These are phyloP conservation scores for Xylariaceae sp. DNA, from an alignment of 2,329 filamentous ascomycete genomes.

Conservation along the genomic window DNA sequence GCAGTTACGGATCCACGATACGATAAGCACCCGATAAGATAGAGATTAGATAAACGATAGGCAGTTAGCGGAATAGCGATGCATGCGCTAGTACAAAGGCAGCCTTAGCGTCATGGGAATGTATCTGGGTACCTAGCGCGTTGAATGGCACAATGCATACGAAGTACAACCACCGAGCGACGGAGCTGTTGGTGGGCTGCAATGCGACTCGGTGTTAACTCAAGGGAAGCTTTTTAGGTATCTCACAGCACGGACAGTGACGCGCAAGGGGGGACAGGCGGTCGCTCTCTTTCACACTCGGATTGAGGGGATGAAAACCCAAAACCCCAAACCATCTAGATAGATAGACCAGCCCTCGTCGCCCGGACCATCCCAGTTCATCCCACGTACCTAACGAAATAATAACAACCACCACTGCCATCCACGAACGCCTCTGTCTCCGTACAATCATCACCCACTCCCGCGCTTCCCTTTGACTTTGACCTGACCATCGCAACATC, in stretches of 20 bases:
- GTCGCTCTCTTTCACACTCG: not conserved
- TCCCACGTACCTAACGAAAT: not conserved
- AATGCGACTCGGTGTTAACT: not conserved
- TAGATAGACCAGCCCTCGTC: not conserved
- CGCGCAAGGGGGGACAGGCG: not conserved
- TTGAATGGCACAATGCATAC: too few species aligned
- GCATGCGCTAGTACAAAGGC: not conserved
- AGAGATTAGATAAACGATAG: not conserved
- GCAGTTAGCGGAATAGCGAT: not conserved
- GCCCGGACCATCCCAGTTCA: not conserved
- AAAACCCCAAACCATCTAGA: not conserved
- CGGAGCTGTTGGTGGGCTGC: constrained; percentile 6
- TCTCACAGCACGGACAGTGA: constrained; percentile 11
- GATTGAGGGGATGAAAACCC: not conserved
- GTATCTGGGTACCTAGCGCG: too few species aligned
- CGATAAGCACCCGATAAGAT: not conserved
- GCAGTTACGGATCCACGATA: too few species aligned
- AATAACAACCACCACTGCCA: not conserved
- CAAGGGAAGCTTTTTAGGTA: not conserved
- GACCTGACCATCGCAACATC: not conserved
- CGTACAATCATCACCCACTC: not conserved
- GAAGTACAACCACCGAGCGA: constrained; percentile 10
- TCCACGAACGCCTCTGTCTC: not conserved
- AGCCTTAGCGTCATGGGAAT: not conserved
- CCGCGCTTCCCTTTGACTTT: not conserved